A percentile compares a stretch with the other conserved stretches of the same genome.
Conservation (phyloP, 305 asterid genomes). For the Fraxinus sp. region DNA sequence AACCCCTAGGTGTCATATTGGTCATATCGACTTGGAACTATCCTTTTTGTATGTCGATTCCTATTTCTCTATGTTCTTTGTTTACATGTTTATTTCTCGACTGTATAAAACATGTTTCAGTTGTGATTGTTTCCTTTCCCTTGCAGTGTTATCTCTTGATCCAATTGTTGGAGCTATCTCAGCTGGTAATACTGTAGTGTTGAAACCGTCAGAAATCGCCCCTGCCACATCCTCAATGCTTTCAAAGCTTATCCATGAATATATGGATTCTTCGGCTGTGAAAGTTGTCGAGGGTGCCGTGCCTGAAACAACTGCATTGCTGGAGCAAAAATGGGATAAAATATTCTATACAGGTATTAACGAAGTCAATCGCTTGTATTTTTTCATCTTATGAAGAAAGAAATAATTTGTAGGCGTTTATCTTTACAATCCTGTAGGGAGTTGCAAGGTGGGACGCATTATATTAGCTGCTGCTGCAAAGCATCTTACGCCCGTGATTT, state of each 20-base stretch:
- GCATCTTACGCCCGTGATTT: slow-evolving; percentile 75
- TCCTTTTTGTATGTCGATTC: slow-evolving; percentile 60
- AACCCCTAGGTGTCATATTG: slow-evolving; percentile 73
- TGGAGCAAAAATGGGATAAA: slow-evolving; percentile 82
- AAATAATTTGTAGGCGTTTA: neutral
- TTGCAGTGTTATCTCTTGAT: slow-evolving; percentile 58
- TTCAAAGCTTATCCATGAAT: slow-evolving; percentile 50
- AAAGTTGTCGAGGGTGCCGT: slow-evolving; percentile 66
- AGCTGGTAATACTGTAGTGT: slow-evolving; percentile 77
- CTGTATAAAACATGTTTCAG: neutral
- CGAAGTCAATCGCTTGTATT: neutral
- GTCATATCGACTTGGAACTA: slow-evolving; percentile 87
- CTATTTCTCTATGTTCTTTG: neutral
- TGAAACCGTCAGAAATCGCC: slow-evolving; percentile 84
- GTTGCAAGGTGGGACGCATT: slow-evolving; percentile 64
- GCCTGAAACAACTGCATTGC: slow-evolving; percentile 60
- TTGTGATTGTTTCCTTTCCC: neutral
- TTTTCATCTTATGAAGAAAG: neutral
- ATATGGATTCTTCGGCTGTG: slow-evolving; percentile 61
- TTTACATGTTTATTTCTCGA: neutral
- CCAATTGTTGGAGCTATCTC: slow-evolving; percentile 83
- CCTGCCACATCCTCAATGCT: slow-evolving; percentile 66
- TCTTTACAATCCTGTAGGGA: slow-evolving; percentile 40
- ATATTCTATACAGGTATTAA: slow-evolving; percentile 58
- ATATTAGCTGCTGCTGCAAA: slow-evolving; percentile 79